Evolutionary conservation across 2,329 filamentous ascomycete species (phyloP), one percentile per base, ranked within the genome.

Genomic region (Cordyceps farinosa): DNA sequence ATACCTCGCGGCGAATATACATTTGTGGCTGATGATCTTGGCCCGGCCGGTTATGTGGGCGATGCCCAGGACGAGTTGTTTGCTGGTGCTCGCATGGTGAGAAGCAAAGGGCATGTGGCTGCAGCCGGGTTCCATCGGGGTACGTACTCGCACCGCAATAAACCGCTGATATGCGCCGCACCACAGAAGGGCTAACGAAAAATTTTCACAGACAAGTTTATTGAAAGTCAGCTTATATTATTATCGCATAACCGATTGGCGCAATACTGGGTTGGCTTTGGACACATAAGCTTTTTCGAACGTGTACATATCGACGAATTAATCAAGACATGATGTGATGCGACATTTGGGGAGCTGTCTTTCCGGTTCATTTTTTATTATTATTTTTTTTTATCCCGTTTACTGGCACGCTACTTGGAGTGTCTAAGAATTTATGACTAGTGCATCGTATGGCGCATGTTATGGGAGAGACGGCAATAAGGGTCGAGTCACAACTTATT

Each of bases 1-100:
- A 87, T 98, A 15, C 94, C 94, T 0, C 84, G 93, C 9, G 94
- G 93, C 9, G 90, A 97, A 74, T 86, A 88, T 68, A 91, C 90
- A 0, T 97, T 96, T 72, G 82, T 91, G 3, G 89, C 87, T 0
- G 85, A 91, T 5, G 92, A 97, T 68, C 85, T 98, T 42, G 88
- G 90, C 0, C 80, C 83, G 0, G 76, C 71, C 0, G 91, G 91
- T 0, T 81, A 89, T 29, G 75, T 94, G 1, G 80, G 87, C 0
- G 78, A 86, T 1, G 86, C 88, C 1, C 78, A 84, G 1, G 89
- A 92, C 64, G 77, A 83, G 1, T 84, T 85, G 2, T 97, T 97
- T 74, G 75, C 77, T n/a, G 91, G 90, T 0, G 87, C 87, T 1
- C 81, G 90, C 56, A 84, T 94, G 0, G 91, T 97, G 1, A 84